phyloP scores from a whole-genome alignment of 441 rosid genomes.

The Corymbia citriodora region DNA sequence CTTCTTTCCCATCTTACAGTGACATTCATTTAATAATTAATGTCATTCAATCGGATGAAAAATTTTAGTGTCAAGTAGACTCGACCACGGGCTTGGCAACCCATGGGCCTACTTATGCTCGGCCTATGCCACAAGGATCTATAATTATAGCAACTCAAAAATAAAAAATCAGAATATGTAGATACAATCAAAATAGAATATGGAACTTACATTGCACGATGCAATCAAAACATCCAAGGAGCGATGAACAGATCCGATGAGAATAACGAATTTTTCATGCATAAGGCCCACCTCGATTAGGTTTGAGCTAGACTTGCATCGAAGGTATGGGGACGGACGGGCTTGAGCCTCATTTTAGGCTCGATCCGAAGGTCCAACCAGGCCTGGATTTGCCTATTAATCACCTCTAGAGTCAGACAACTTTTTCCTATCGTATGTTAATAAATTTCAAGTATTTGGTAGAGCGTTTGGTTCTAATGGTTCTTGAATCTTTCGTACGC shows the following conservation, averaged over 20 bases:
- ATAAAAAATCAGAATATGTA: background rate
- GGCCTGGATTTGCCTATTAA: background rate
- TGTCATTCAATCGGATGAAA: background rate
- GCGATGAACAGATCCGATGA: background rate
- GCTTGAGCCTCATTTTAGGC: background rate
- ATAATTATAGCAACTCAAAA: background rate
- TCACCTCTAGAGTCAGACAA: background rate
- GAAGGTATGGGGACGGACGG: background rate
- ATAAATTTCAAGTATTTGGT: background rate
- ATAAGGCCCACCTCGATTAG: background rate
- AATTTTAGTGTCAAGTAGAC: background rate
- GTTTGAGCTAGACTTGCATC: background rate
- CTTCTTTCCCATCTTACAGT: background rate
- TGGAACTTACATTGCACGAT: background rate
- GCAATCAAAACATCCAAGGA: background rate
- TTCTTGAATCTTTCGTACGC: background rate
- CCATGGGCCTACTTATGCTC: background rate
- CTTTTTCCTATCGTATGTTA: background rate
- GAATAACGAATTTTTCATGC: rapidly evolving
- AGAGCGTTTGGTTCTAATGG: background rate
- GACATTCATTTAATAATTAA: background rate
- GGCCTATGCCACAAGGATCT: background rate
- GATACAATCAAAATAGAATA: background rate
- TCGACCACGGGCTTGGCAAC: background rate
- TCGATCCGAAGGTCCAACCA: background rate